Evolutionary conservation across 768 basidiomycete species (phyloP), one percentile per base, ranked within the genome.

Genomic region (Mycena latifolia): DNA sequence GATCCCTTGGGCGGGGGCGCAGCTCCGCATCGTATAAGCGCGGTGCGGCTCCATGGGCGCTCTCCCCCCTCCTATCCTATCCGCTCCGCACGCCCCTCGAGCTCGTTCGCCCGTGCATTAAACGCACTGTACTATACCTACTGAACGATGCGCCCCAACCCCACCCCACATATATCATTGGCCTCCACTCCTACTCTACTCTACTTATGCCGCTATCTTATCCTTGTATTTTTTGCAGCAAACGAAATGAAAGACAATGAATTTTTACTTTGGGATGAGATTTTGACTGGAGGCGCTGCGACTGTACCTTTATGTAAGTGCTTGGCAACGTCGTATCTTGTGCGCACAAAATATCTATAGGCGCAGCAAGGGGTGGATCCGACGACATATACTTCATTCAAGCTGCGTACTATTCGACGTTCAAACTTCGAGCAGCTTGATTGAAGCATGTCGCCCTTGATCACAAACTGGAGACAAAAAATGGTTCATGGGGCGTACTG

Each of bases 401-500:
- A n/a, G n/a, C n/a, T n/a, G n/a, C n/a, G n/a, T n/a, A n/a, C n/a
- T n/a, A n/a, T n/a, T n/a, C n/a, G n/a, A n/a, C n/a, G n/a, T n/a
- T n/a, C n/a, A n/a, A n/a, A n/a, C n/a, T n/a, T n/a, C n/a, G n/a
- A n/a, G n/a, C n/a, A n/a, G n/a, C n/a, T n/a, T n/a, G n/a, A n/a
- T n/a, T n/a, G n/a, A n/a, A n/a, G n/a, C n/a, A n/a, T n/a, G n/a
- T n/a, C n/a, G n/a, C n/a, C n/a, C n/a, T n/a, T n/a, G n/a, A n/a
- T n/a, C n/a, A n/a, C n/a, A n/a, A n/a, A n/a, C n/a, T n/a, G n/a
- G n/a, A 25, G 43, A 55, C 37, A 41, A 56, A 35, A 51, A 25
- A 55, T 25, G 45, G 2, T 64, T 56, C 54, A 66, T 66, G 29
- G 37, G 28, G 22, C 65, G 57, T 61, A 66, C 33, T 55, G 45